phyloP scores from a whole-genome alignment of 169 alveolate species.

The Cryptosporidium muris region DNA sequence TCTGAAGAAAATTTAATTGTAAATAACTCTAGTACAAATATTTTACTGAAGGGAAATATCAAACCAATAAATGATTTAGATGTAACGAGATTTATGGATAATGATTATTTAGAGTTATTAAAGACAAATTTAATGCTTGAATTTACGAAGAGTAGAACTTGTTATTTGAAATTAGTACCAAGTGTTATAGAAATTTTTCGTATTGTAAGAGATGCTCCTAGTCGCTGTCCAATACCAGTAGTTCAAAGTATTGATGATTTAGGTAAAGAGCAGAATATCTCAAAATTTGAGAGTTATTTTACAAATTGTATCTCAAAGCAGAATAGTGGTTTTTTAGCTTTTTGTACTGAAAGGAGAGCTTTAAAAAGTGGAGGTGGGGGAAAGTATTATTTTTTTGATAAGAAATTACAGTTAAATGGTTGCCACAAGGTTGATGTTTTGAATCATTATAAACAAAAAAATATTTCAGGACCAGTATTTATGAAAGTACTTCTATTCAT shows the following conservation, averaged over 20 bases:
- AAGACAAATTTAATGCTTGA: slow-evolving; percentile 68
- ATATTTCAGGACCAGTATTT: slow-evolving; percentile 60
- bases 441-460: slow-evolving; percentile 64
- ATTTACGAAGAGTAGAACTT: slow-evolving; percentile 65
- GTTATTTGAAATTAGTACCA: slow-evolving; percentile 66
- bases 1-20: too few relatives aligned
- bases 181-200: slow-evolving; percentile 60
- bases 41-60: too few relatives aligned
- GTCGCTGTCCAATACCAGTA: slow-evolving; percentile 58
- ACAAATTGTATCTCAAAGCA: slow-evolving; percentile 48
- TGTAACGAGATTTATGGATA: slow-evolving; percentile 64
- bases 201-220: slow-evolving; percentile 63
- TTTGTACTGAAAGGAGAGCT: slow-evolving; percentile 68
- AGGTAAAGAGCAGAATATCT: slow-evolving; percentile 56
- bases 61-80: not conserved
- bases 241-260: slow-evolving; percentile 66
- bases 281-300: slow-evolving; percentile 60
- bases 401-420: slow-evolving; percentile 55
- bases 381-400: slow-evolving; percentile 55
- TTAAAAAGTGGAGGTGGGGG: slow-evolving; percentile 72
- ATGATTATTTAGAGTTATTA: slow-evolving; percentile 37
- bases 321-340: slow-evolving; percentile 59
- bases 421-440: slow-evolving; percentile 68
- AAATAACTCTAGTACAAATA: too few relatives aligned
- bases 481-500: slow-evolving; percentile 64